Percentiles rank a stretch among this genome's conserved stretches.
Conservation (phyloP, 208 protist genomes). For the Leishmania arabica region DNA sequence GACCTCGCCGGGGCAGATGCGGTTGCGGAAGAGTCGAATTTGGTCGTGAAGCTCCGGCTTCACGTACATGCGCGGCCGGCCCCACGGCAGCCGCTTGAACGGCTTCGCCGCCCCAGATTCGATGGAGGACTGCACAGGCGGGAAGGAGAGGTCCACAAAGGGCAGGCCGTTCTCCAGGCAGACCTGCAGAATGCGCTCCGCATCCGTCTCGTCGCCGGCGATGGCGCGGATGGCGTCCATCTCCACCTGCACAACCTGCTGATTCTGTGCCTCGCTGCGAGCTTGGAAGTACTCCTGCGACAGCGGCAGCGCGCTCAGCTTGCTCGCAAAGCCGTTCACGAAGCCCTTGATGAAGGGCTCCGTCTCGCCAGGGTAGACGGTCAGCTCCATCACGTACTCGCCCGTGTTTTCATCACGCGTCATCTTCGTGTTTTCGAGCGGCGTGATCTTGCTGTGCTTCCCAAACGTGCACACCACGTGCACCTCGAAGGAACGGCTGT, state of each 20-base stretch:
- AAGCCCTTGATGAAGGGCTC: slow-evolving; percentile 82
- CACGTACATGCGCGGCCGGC: slow-evolving; percentile 71
- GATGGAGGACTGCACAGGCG: slow-evolving; percentile 61
- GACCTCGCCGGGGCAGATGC: slow-evolving; percentile 62
- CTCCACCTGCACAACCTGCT: slow-evolving; percentile 47
- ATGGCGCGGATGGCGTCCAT: slow-evolving; percentile 56
- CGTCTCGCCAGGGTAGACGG: slow-evolving; percentile 80
- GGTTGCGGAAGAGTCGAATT: slow-evolving; percentile 77
- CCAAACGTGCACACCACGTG: slow-evolving; percentile 77
- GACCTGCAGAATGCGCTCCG: slow-evolving; percentile 41
- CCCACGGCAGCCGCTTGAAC: slow-evolving; percentile 70
- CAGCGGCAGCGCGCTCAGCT: slow-evolving; percentile 68
- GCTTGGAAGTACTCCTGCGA: slow-evolving; percentile 65
- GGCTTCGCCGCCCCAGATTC: slow-evolving; percentile 37
- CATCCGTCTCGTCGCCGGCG: slow-evolving; percentile 47
- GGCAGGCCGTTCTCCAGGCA: slow-evolving; percentile 62
- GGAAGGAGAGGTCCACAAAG: slow-evolving; percentile 84
- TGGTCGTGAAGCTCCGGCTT: slow-evolving; percentile 57
- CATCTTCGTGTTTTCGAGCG: slow-evolving; percentile 66
- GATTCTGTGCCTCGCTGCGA: slow-evolving; percentile 39
- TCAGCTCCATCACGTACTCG: slow-evolving; percentile 58
- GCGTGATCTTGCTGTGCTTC: slow-evolving; percentile 77
- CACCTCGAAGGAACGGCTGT: slow-evolving; percentile 76
- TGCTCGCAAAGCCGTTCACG: slow-evolving; percentile 84
- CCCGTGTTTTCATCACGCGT: slow-evolving; percentile 36